These are phyloP conservation scores for Aspergillus japonicus DNA, from an alignment of 2,329 filamentous ascomycete genomes.

Conservation along the genomic window DNA sequence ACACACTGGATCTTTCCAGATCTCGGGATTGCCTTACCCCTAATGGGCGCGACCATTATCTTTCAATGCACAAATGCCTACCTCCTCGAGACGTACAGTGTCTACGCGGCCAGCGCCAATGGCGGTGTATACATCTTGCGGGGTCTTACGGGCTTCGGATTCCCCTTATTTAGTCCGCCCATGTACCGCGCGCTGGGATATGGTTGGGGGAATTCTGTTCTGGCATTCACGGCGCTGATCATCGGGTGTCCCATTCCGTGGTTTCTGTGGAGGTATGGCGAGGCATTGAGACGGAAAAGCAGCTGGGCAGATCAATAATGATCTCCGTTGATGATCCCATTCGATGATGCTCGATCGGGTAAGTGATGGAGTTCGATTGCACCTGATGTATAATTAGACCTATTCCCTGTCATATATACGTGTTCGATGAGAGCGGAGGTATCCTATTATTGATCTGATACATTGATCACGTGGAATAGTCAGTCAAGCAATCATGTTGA, in stretches of 20 bases:
- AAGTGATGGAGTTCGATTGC: no score
- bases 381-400: no score
- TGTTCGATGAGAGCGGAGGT: no score
- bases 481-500: no score
- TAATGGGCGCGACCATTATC: slow-evolving; percentile 33
- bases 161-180: slow-evolving; percentile 25
- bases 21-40: slow-evolving; percentile 46
- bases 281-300: slow-evolving; percentile 30
- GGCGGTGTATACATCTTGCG: slow-evolving; percentile 19
- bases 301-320: neutral
- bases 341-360: no score
- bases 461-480: no score
- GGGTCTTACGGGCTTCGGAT: slow-evolving; percentile 4
- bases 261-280: slow-evolving; percentile 49
- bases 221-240: slow-evolving; percentile 31
- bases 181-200: slow-evolving; percentile 40
- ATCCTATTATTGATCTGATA: no score
- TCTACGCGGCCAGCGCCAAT: slow-evolving; percentile 50
- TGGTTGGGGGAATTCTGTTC: slow-evolving; percentile 46
- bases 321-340: no score
- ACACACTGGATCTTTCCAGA: slow-evolving; percentile 49
- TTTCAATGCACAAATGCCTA: slow-evolving; percentile 26
- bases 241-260: slow-evolving; percentile 45
- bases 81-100: slow-evolving; percentile 43
- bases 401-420: no score